A percentile compares a stretch with the other conserved stretches of the same genome.
Evolutionary conservation across 164 flowering plant genomes (phyloP).

Genomic region (Platanus orientalis): DNA sequence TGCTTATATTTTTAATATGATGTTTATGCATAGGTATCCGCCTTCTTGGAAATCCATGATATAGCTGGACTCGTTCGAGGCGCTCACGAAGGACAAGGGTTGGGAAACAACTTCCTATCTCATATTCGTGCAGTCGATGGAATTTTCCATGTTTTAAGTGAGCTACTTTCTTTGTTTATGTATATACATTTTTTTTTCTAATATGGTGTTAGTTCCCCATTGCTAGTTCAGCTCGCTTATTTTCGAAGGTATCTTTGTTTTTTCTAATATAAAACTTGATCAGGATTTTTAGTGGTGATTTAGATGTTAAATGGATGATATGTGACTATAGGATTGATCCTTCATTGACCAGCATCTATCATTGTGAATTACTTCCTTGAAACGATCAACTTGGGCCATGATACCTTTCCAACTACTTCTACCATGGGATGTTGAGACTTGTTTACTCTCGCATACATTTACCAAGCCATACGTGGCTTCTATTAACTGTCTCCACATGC

Average conservation of each 20-base stretch:
- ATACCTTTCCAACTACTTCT: no score
- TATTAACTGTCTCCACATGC: no score
- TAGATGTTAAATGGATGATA: background rate
- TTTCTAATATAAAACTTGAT: background rate
- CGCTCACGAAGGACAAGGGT: slow-evolving; percentile 93
- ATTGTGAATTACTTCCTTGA: no score
- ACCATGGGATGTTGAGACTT: no score
- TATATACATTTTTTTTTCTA: background rate
- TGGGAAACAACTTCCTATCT: slow-evolving; percentile 93
- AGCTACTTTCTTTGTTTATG: slow-evolving; percentile 19
- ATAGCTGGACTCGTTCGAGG: slow-evolving; percentile 98
- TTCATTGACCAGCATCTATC: no score
- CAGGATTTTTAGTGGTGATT: background rate
- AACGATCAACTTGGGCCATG: no score
- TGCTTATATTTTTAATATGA: background rate
- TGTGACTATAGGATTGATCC: background rate
- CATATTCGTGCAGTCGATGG: slow-evolving; percentile 99
- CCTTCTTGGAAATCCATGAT: slow-evolving; percentile 96
- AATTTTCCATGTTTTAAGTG: slow-evolving; percentile 95
- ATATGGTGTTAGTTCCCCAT: background rate
- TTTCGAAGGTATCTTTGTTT: background rate
- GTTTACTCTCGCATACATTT: no score
- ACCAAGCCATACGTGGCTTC: no score
- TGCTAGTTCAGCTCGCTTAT: background rate
- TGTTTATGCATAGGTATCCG: slow-evolving; percentile 59